Conservation (phyloP, 176 grass and related monocot species). For the Zoysia japonica region DNA sequence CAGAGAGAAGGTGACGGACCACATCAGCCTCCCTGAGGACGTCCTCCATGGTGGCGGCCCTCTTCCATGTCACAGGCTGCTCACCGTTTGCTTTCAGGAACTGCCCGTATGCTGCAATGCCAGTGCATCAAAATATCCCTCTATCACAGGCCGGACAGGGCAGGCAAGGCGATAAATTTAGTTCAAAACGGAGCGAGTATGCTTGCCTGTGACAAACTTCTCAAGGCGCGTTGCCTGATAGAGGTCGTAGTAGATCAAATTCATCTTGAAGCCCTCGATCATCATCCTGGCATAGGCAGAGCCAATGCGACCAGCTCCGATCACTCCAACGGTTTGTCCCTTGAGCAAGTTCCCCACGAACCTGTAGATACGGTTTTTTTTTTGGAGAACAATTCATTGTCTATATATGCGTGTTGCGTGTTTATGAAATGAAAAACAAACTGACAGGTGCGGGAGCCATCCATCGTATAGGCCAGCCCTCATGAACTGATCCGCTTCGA, state of each 20-base stretch:
- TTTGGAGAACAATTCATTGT: too few species aligned
- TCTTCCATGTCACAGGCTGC: constrained; percentile 86
- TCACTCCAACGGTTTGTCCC: constrained; percentile 89
- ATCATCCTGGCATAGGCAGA: constrained; percentile 96
- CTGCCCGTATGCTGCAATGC: constrained; percentile 65
- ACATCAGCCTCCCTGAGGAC: constrained; percentile 92
- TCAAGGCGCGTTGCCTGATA: constrained; percentile 91
- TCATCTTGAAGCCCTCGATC: constrained; percentile 99
- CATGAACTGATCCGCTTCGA: constrained; percentile 87
- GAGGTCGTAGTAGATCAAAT: constrained; percentile 93
- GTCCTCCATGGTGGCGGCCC: constrained; percentile 93
- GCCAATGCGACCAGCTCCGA: constrained; percentile 90
- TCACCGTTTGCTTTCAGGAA: constrained; percentile 93
- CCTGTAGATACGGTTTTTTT: constrained; percentile 13
- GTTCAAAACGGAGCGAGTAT: background rate
- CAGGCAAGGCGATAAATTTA: background rate
- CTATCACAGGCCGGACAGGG: background rate
- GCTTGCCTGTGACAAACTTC: constrained; percentile 91
- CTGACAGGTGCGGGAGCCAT: constrained; percentile 90
- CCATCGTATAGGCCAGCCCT: constrained; percentile 84
- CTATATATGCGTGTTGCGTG: too few species aligned
- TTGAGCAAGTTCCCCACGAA: constrained; percentile 97
- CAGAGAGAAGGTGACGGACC: constrained; percentile 37
- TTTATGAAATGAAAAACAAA: too few species aligned
- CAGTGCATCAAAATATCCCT: background rate